A percentile compares a stretch with the other conserved stretches of the same genome.
Evolutionary conservation across 257 asterid genomes (phyloP).

Genomic region (Gentiana macrophylla): DNA sequence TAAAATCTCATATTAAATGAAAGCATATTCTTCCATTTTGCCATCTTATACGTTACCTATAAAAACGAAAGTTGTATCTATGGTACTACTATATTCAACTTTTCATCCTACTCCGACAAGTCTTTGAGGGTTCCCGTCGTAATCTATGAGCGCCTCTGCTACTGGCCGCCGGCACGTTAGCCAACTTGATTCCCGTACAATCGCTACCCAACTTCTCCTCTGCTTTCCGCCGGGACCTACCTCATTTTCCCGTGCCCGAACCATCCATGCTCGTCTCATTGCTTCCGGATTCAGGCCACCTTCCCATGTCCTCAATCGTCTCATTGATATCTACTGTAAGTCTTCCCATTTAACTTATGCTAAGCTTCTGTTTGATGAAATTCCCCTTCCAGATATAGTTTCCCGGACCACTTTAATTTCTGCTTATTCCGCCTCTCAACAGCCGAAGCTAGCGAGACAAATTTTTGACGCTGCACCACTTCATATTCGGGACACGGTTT

Average conservation of each 20-base stretch:
- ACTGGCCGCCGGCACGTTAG: constrained; percentile 5
- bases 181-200: constrained; percentile 1
- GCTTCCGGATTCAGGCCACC: constrained; percentile 48
- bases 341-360: constrained; percentile 40
- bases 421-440: constrained; percentile 45
- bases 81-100: too few species aligned
- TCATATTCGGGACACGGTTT: constrained; percentile 40
- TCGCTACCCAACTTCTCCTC: constrained; percentile 40
- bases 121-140: too few species aligned
- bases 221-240: constrained; percentile 32
- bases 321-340: constrained; percentile 41
- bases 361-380: constrained; percentile 48
- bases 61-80: too few species aligned
- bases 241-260: constrained; percentile 26
- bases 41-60: too few species aligned
- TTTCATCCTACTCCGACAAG: too few species aligned
- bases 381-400: constrained; percentile 53
- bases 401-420: constrained; percentile 55
- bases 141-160: constrained; percentile 1
- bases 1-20: too few species aligned
- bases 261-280: constrained; percentile 46
- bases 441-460: constrained; percentile 32
- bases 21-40: too few species aligned
- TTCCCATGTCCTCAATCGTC: constrained; percentile 45
- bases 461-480: constrained; percentile 38